Evolutionary conservation across 169 alveolate species (phyloP), one percentile per base, ranked within the genome.

Genomic region (Babesia bovis): DNA sequence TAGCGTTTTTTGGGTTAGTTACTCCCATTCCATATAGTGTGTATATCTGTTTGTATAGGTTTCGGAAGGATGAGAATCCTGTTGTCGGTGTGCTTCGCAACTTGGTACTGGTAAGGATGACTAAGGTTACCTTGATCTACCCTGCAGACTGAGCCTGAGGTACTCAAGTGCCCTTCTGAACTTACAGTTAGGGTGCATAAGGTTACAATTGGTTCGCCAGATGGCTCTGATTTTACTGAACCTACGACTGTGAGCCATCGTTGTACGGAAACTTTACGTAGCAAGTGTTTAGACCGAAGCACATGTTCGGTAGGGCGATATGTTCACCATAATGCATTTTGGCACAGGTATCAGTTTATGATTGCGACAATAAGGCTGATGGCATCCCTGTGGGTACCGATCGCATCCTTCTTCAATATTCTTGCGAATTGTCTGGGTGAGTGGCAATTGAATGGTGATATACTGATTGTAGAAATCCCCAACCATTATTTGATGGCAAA

Each of bases 401-500:
- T 4, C 66, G 17, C 6, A 12, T 75, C 41, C 25, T 21, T 15
- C 40, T 78, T 13, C 65, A 68, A 49, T 78, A 68, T 38, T 51
- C 86, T 2, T 78, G 86, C 40, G 86, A 78, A 30, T 82, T 63
- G 6, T 30, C 86, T 25, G 58, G 9, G 86, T 75, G 15, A 6
- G 66, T 57, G 23, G 15, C 3, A 2, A 2, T 12, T 36, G 4
- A 12, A 19, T 10, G 19, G 7, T 0, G 3, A 17, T 40, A 19
- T 26, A 3, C 3, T 1, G 23, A 28, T n/a, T 5, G 3, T 42
- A 78, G 86, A 65, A 53, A 19, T 4, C 86, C 86, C 1, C 33
- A 4, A 19, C 69, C 86, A 47, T 59, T 78, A 4, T 58, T 10
- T 21, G 47, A 78, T 42, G 86, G 86, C 19, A 10, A 17, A 6